Evolutionary conservation across 371 early-diverging fungal species (phyloP).

Genomic region (Mucor ambiguus): DNA sequence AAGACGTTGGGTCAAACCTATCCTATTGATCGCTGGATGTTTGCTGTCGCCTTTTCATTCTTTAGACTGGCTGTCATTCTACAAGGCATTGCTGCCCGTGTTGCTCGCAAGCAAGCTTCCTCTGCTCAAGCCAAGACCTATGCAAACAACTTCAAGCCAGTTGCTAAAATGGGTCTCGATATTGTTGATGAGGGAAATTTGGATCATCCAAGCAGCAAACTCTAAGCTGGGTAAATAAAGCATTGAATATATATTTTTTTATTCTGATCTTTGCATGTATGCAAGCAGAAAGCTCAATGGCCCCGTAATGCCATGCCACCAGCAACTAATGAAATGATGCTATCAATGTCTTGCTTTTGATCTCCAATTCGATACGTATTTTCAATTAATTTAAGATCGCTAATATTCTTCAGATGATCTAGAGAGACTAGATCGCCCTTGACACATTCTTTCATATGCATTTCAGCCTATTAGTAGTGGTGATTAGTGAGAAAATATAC

Average conservation of each 20-base stretch:
- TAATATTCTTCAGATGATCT: slow-evolving; percentile 21
- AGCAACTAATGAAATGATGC: slow-evolving; percentile 32
- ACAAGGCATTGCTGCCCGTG: slow-evolving; percentile 90
- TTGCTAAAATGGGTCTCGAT: slow-evolving; percentile 32
- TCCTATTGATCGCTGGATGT: slow-evolving; percentile 71
- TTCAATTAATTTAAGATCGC: slow-evolving; percentile 36
- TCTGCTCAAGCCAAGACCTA: slow-evolving; percentile 70
- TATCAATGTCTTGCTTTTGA: slow-evolving; percentile 18
- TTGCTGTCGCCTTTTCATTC: slow-evolving; percentile 48
- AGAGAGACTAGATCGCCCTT: slow-evolving; percentile 46
- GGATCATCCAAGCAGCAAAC: slow-evolving; percentile 21
- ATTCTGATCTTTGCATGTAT: background rate
- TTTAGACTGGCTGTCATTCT: slow-evolving; percentile 79
- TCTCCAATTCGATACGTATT: slow-evolving; percentile 43
- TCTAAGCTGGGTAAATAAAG: slow-evolving; percentile 4
- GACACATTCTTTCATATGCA: slow-evolving; percentile 35
- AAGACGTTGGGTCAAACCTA: slow-evolving; percentile 49
- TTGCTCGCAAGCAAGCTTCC: slow-evolving; percentile 84
- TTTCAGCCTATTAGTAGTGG: slow-evolving; percentile 26
- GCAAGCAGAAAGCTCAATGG: slow-evolving; percentile 5
- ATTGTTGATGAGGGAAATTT: slow-evolving; percentile 41
- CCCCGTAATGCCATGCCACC: slow-evolving; percentile 48
- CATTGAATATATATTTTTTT: slow-evolving; percentile 1
- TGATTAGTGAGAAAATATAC: background rate
- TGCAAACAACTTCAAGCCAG: slow-evolving; percentile 46